Conservation (phyloP, 1,139 yeast species). For the Pichiaceae sp. region DNA sequence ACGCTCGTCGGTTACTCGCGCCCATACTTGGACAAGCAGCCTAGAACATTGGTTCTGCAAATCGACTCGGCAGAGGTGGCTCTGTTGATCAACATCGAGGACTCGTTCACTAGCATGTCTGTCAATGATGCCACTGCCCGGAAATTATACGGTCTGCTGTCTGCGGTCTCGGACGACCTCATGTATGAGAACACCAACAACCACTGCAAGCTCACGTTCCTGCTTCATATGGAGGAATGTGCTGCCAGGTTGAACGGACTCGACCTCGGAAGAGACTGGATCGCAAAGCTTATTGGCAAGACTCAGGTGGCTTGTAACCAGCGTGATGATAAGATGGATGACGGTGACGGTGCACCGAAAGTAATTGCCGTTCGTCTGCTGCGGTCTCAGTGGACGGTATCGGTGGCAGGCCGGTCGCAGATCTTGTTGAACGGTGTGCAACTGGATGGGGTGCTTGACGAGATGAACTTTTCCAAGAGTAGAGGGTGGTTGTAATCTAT, state of each 20-base stretch:
- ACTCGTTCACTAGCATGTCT: slow-evolving; percentile 22
- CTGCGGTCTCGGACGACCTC: slow-evolving; percentile 16
- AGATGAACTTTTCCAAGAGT: slow-evolving; percentile 11
- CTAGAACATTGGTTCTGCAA: slow-evolving; percentile 49
- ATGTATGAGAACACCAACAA: slow-evolving; percentile 13
- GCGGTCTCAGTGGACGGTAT: slow-evolving; percentile 24
- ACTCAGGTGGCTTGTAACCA: not conserved
- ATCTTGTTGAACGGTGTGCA: slow-evolving; percentile 20
- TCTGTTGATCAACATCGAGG: slow-evolving; percentile 20
- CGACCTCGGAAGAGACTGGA: slow-evolving; percentile 22
- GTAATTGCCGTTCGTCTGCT: too few relatives aligned
- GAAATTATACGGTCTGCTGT: slow-evolving; percentile 21
- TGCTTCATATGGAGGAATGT: slow-evolving; percentile 13
- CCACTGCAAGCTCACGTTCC: slow-evolving; percentile 15
- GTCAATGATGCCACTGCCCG: slow-evolving; percentile 23
- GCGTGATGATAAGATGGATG: not conserved
- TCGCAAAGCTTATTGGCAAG: slow-evolving; percentile 9
- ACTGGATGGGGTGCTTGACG: slow-evolving; percentile 21
- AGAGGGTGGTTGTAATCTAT: slow-evolving; percentile 13
- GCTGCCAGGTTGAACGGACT: slow-evolving; percentile 17
- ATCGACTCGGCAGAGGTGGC: slow-evolving; percentile 28
- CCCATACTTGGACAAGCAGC: slow-evolving; percentile 45
- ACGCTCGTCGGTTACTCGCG: slow-evolving; percentile 37
- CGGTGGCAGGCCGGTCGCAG: slow-evolving; percentile 11
- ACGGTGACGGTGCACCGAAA: too few relatives aligned